Evolutionary conservation across 1,284 basidiomycete species (phyloP).

Genomic region (Fomitopsis betulina): DNA sequence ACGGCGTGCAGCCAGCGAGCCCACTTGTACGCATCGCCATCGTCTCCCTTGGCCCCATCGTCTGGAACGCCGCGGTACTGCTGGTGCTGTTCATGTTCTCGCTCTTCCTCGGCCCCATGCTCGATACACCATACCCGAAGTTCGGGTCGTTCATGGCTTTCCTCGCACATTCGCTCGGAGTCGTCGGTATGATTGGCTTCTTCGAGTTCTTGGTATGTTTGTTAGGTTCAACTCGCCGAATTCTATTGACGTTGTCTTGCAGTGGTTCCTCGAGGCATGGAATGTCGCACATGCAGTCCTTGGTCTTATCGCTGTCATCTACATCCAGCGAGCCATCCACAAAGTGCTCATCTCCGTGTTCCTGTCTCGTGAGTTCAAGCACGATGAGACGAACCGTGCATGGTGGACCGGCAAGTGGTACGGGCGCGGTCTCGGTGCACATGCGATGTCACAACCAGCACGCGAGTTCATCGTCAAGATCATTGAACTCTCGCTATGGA

Average conservation of each 20-base stretch:
- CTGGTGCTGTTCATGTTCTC: constrained; percentile 86
- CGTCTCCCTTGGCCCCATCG: constrained; percentile 91
- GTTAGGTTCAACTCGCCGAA: constrained; percentile 9
- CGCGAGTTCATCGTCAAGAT: constrained; percentile 90
- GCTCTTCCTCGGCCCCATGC: constrained; percentile 88
- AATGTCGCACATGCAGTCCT: constrained; percentile 87
- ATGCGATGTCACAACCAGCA: constrained; percentile 85
- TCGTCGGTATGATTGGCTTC: constrained; percentile 85
- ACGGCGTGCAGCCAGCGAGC: constrained; percentile 66
- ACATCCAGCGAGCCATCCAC: constrained; percentile 87
- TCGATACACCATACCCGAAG: constrained; percentile 78
- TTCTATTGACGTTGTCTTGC: constrained; percentile 3
- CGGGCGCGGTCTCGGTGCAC: constrained; percentile 82
- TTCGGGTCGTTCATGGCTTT: constrained; percentile 91
- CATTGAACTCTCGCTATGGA: constrained; percentile 78
- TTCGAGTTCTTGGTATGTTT: constrained; percentile 86
- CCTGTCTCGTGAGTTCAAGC: constrained; percentile 94
- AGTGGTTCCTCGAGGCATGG: constrained; percentile 97
- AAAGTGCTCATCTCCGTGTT: constrained; percentile 91
- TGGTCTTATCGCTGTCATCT: constrained; percentile 82
- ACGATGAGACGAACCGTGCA: constrained; percentile 94
- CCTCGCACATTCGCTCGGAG: constrained; percentile 77
- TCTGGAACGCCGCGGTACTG: constrained; percentile 91
- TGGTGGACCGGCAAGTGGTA: constrained; percentile 99
- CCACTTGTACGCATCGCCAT: constrained; percentile 90